Base-by-base conservation (phyloP, 139 green algal species). In the Tetraselmis chui region DNA sequence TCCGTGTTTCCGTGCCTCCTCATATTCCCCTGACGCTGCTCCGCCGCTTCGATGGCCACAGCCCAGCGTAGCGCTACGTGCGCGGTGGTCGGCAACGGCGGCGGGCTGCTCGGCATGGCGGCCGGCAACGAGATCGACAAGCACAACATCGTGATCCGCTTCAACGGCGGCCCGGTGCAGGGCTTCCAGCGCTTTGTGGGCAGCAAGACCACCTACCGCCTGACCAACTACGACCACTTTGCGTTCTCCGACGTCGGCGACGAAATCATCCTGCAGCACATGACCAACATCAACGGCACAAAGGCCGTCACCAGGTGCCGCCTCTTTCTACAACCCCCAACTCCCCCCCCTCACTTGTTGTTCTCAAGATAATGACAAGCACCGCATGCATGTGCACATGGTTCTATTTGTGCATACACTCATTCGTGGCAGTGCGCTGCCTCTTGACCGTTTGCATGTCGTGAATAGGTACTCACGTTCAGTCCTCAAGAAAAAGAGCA, bases 231-330 rank as follows among this genome's bases (percentile, higher is more conserved):
- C 18, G 31, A 82, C 28, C 78, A 82, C 29, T 82, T 82, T 59
- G 31, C 28, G 23, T 82, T 76, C 32, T 31, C 32, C 29, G 78
- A 82, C n/a, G 31, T 23, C 18, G 78, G 26, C 11, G 31, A 82
- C 32, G 78, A 82, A 31, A 82, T 76, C 31, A 76, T 82, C 31
- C 78, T 82, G 23, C 78, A 82, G 78, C 78, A 82, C 78, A 76
- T 82, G 22, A 82, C 78, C 31, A 82, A 59, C 78, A 2, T 30
- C 25, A 28, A 76, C 31, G 58, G 32, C 28, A 74, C 45, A 30
- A 82, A 82, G 31, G 31, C 29, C 31, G 45, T 67, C 45, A 67
- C 45, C 45, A 67, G 45, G 45, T 67, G 45, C 45, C n/a, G n/a
- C n/a, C n/a, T n/a, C n/a, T n/a, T n/a, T n/a, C n/a, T n/a, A n/a